Base-by-base conservation (phyloP, 2,329 filamentous ascomycete species). In the Colletotrichum orbiculare region DNA sequence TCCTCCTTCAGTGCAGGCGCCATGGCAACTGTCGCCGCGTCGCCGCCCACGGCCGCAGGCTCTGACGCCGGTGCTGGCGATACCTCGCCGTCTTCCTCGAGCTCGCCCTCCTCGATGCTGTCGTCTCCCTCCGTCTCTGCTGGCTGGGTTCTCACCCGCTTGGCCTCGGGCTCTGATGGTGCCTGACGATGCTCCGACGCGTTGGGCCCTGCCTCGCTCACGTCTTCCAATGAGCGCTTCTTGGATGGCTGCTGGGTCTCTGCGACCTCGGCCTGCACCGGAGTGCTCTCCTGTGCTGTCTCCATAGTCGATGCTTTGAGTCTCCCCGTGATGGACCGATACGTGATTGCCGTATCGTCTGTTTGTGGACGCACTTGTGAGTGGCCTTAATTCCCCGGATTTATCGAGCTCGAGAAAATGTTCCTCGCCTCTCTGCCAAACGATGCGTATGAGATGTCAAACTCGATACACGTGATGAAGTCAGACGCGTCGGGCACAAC, bases 91-190 rank as follows among this genome's bases (percentile, higher is more conserved):
- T 58, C 67, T 38, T 75, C 73, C 33, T 73, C 74, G 54, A 75
- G 70, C 68, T 79, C 74, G 25, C 75, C 76, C 61, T 78, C 76
- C 57, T 79, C 76, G 15, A 71, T 71, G 53, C 62, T 55, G n/a
- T 47, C 39, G 10, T 42, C 46, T 10, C 17, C 25, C 15, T 50
- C 47, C 10, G 15, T n/a, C 10, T 54, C 52, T 48, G 42, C 17
- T 53, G 38, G 7, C 43, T 38, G 43, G 33, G 25, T 60, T 39
- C 52, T 71, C 48, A 64, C 50, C 54, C 69, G 69, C 57, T 74
- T 74, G 8, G 68, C 46, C 15, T 55, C 63, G 35, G 57, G 66
- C 63, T 63, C 63, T 34, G 63, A 35, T 35, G 42, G 49, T 48
- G 58, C 52, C 58, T 50, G 58, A 34, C 45, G 46, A 62, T 58